These are phyloP conservation scores for Lactarius deliciosus DNA, from an alignment of 768 basidiomycete genomes.

Conservation along the genomic window DNA sequence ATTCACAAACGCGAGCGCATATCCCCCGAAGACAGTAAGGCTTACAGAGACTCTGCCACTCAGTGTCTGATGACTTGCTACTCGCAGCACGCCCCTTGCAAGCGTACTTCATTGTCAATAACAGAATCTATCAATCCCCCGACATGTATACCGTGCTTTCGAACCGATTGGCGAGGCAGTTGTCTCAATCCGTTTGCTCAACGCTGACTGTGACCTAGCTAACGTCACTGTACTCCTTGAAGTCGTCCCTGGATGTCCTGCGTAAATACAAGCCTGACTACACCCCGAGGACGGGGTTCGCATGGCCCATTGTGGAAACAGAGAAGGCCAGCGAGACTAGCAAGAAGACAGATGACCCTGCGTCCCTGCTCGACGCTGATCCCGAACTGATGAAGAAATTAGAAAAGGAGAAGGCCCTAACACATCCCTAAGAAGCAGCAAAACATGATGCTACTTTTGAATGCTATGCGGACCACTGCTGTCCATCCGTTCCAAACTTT, in stretches of 20 bases:
- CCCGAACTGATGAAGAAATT: conserved; percentile 19
- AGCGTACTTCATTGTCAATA: conserved; percentile 86
- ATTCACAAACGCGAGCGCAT: conserved; percentile 86
- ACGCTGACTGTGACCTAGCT: conserved; percentile 43
- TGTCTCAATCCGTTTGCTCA: conserved; percentile 5
- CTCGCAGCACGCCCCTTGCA: conserved; percentile 65
- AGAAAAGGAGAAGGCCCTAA: conserved; percentile 21
- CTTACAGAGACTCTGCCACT: neutral
- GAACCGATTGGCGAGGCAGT: conserved; percentile 65
- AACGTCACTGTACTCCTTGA: conserved; percentile 66
- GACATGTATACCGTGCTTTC: conserved; percentile 82
- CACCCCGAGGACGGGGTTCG: conserved; percentile 78
- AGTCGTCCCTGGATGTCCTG: conserved; percentile 73
- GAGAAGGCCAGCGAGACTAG: conserved; percentile 38
- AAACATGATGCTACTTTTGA: conserved; percentile 65
- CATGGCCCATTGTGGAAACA: conserved; percentile 76
- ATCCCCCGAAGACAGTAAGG: conserved; percentile 79
- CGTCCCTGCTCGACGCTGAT: conserved; percentile 22
- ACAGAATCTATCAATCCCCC: conserved; percentile 85
- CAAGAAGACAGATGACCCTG: conserved; percentile 40
- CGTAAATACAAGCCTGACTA: conserved; percentile 76
- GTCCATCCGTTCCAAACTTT: conserved; percentile 60
- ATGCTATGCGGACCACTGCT: conserved; percentile 80
- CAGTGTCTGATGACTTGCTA: conserved; percentile 19
- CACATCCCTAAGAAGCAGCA: conserved; percentile 54